A percentile compares a stretch with the other conserved stretches of the same genome.
Conservation (phyloP, 768 basidiomycete genomes). For the Suillus paluster region DNA sequence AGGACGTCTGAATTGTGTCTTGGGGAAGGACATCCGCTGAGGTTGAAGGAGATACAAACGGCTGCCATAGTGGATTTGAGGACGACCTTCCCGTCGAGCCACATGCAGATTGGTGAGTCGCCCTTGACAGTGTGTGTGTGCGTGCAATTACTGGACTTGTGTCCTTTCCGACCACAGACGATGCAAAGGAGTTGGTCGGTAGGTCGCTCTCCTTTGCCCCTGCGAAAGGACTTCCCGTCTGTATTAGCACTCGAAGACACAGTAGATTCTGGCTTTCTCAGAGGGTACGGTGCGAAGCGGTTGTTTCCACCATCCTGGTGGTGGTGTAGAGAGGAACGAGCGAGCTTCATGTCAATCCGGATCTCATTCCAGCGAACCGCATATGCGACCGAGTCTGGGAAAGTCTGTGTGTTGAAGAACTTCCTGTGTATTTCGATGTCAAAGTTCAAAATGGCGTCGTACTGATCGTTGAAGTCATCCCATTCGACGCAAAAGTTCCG, state of each 20-base stretch:
- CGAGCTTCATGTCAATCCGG: neutral
- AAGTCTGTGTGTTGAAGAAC: neutral
- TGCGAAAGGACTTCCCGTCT: neutral
- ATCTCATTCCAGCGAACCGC: neutral
- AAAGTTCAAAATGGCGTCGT: neutral
- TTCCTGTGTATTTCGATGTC: neutral
- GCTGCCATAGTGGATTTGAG: neutral
- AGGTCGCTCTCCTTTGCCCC: neutral
- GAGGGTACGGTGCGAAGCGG: neutral
- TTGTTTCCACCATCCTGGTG: too few relatives aligned
- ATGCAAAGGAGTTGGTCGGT: neutral
- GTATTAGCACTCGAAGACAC: neutral
- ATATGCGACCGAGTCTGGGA: neutral
- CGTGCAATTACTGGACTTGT: neutral
- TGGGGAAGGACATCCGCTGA: neutral
- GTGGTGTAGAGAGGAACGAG: too few relatives aligned
- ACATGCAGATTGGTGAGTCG: neutral
- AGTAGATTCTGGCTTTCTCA: neutral
- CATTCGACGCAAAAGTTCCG: neutral
- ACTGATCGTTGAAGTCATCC: neutral
- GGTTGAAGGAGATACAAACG: neutral
- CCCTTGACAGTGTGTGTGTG: neutral
- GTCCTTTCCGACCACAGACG: neutral
- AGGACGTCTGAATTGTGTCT: neutral
- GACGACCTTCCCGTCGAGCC: neutral